Conservation (phyloP, 768 basidiomycete species). For the Lyophyllum decastes region DNA sequence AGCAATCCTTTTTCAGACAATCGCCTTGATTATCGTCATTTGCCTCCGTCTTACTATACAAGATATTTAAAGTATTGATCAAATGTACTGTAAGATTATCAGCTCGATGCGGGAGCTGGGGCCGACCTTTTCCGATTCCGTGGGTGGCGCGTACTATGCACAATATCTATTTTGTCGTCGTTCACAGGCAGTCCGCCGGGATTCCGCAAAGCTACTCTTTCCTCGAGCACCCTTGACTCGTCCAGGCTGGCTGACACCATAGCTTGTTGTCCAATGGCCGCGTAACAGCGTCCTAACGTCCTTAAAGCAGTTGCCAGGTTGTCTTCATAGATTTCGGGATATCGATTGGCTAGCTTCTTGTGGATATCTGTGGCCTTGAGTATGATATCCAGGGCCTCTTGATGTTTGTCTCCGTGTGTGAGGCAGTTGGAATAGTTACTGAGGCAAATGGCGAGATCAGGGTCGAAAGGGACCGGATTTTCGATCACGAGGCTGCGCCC, state of each 20-base stretch:
- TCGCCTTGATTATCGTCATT: too few relatives aligned
- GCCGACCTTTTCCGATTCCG: neutral
- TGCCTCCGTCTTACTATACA: too few relatives aligned
- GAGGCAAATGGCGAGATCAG: neutral
- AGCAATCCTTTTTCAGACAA: too few relatives aligned
- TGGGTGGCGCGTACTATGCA: slow-evolving; percentile 3
- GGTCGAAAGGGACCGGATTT: neutral
- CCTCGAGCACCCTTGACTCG: too few relatives aligned
- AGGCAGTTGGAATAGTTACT: slow-evolving; percentile 4
- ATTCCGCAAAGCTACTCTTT: neutral
- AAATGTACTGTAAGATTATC: too few relatives aligned
- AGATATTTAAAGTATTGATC: too few relatives aligned
- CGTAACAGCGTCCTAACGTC: neutral
- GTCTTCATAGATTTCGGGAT: slow-evolving; percentile 1
- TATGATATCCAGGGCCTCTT: slow-evolving; percentile 1
- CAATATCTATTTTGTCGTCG: slow-evolving; percentile 4
- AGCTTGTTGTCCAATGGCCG: neutral
- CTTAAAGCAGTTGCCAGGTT: slow-evolving; percentile 1
- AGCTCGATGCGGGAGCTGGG: too few relatives aligned
- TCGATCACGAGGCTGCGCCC: neutral
- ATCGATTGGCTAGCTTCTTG: neutral
- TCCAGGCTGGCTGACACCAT: too few relatives aligned
- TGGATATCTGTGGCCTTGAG: neutral
- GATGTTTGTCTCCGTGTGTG: neutral
- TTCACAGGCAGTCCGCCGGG: neutral